Percentiles rank a stretch among this genome's conserved stretches.
phyloP scores from a whole-genome alignment of 345 rosid species.

The Microthlaspi erraticum region DNA sequence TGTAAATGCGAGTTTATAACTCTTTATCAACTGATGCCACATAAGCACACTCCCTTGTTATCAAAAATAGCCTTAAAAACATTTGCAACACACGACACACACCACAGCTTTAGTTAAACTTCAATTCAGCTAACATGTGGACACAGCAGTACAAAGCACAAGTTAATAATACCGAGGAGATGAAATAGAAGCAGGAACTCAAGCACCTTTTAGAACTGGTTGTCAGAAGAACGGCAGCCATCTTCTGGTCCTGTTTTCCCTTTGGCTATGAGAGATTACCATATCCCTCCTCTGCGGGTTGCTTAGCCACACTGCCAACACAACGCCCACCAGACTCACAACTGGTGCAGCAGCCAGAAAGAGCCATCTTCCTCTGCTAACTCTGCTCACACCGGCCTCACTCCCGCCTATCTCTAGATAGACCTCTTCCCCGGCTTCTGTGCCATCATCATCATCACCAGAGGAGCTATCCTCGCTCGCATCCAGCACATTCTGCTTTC shows the following conservation, averaged over 20 bases:
- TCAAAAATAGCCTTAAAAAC: conserved; percentile 15
- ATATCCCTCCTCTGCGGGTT: conserved; percentile 57
- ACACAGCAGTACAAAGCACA: neutral
- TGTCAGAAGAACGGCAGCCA: conserved; percentile 77
- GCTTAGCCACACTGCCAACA: conserved; percentile 69
- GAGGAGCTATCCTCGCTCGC: conserved; percentile 54
- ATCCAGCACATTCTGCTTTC: conserved; percentile 52
- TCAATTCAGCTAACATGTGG: conserved; percentile 24
- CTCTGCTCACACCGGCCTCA: conserved; percentile 38
- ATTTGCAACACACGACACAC: conserved; percentile 21
- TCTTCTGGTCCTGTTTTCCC: conserved; percentile 70
- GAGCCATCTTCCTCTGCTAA: conserved; percentile 86
- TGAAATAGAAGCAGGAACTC: conserved; percentile 19
- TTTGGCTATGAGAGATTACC: conserved; percentile 43
- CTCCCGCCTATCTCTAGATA: conserved; percentile 38
- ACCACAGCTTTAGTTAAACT: conserved; percentile 14
- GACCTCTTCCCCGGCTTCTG: conserved; percentile 54
- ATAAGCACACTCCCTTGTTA: neutral
- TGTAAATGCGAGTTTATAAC: conserved; percentile 34
- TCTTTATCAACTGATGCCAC: conserved; percentile 15
- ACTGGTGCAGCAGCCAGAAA: conserved; percentile 83
- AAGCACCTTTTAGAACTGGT: conserved; percentile 1
- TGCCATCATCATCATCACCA: conserved; percentile 40
- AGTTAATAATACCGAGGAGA: conserved; percentile 21
- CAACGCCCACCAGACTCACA: conserved; percentile 76